Conservation (phyloP, 768 basidiomycete genomes). For the Mycena rosella region DNA sequence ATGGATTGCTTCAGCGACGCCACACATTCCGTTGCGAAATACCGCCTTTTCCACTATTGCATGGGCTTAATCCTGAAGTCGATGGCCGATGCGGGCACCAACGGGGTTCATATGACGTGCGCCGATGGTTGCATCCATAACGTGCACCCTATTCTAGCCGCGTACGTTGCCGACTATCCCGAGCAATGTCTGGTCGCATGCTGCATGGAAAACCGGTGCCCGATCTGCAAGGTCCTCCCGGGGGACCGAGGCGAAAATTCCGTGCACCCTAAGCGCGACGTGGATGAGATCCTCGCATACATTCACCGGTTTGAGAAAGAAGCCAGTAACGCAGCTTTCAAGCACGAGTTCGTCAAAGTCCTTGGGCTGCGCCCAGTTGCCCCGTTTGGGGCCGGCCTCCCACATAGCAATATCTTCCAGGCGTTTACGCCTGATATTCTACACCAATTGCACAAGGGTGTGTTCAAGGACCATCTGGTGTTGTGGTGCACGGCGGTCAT, state of each 20-base stretch:
- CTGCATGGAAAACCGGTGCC: neutral
- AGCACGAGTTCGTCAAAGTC: conserved; percentile 15
- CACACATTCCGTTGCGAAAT: conserved; percentile 32
- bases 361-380: conserved; percentile 25
- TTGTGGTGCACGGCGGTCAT: conserved; percentile 46
- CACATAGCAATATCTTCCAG: conserved; percentile 53
- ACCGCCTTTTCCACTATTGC: conserved; percentile 50
- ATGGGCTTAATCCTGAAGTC: conserved; percentile 42
- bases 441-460: conserved; percentile 63
- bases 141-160: conserved; percentile 26
- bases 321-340: conserved; percentile 30
- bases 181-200: neutral
- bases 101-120: conserved; percentile 29
- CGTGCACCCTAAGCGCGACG: neutral
- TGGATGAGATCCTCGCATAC: neutral
- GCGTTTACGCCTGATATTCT: conserved; percentile 58
- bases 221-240: neutral
- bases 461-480: conserved; percentile 59
- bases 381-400: conserved; percentile 57
- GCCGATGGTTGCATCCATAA: conserved; percentile 6
- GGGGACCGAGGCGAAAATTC: conserved; percentile 32
- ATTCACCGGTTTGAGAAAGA: conserved; percentile 37
- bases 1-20: conserved; percentile 40
- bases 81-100: conserved; percentile 20
- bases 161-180: conserved; percentile 22